A percentile compares a stretch with the other conserved stretches of the same genome.
These are phyloP conservation scores for Penicillium fuscoglaucum DNA, from an alignment of 2,329 filamentous ascomycete genomes.

Conservation along the genomic window DNA sequence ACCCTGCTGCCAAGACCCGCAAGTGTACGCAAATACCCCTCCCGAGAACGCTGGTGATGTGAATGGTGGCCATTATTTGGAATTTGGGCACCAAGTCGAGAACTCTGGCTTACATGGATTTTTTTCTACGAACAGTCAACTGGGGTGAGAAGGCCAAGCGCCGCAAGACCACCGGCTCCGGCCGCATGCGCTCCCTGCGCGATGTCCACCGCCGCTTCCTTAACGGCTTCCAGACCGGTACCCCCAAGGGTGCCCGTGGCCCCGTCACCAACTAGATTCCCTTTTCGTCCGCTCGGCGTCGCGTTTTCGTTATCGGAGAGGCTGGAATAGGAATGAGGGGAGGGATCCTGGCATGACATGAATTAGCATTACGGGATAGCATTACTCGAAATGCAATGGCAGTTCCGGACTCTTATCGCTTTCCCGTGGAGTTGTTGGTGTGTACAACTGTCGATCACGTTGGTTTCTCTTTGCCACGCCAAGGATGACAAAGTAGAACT, in stretches of 20 bases:
- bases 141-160: slow-evolving; percentile 99
- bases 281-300: slow-evolving; percentile 35
- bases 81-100: slow-evolving; percentile 5
- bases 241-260: slow-evolving; percentile 79
- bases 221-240: slow-evolving; percentile 94
- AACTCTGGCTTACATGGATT: slow-evolving; percentile 32
- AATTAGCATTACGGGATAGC: slow-evolving; percentile 39
- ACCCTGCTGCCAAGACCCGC: slow-evolving; percentile 93
- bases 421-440: slow-evolving; percentile 41
- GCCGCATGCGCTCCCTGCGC: slow-evolving; percentile 95
- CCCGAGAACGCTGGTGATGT: slow-evolving; percentile 12
- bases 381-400: slow-evolving; percentile 37
- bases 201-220: slow-evolving; percentile 88
- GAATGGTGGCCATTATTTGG: slow-evolving; percentile 8
- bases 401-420: slow-evolving; percentile 36
- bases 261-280: slow-evolving; percentile 50
- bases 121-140: slow-evolving; percentile 69
- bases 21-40: slow-evolving; percentile 74
- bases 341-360: slow-evolving; percentile 41
- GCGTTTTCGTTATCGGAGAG: slow-evolving; percentile 41
- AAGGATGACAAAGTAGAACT: slow-evolving; percentile 22
- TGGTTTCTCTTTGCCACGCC: slow-evolving; percentile 31
- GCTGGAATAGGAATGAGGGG: slow-evolving; percentile 35
- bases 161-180: slow-evolving; percentile 98
- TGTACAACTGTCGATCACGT: slow-evolving; percentile 33